These are phyloP conservation scores for Umbelopsis sp. DNA, from an alignment of 192 early-diverging fungal species.

Conservation along the genomic window DNA sequence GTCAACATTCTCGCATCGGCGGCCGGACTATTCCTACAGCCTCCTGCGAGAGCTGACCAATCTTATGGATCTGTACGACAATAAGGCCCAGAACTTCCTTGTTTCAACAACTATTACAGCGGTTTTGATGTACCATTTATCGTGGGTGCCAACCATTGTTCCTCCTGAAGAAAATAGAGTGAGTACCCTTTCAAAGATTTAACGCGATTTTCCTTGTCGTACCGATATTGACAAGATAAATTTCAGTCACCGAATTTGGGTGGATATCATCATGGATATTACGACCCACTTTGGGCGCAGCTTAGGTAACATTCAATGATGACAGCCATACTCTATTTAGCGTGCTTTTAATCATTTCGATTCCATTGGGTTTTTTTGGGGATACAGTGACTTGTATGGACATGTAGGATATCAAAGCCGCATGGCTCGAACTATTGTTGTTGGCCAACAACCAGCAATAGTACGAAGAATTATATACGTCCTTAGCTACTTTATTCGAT, in stretches of 20 bases:
- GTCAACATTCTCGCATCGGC: conserved; percentile 44
- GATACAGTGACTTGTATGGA: conserved; percentile 52
- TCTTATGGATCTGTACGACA: conserved; percentile 36
- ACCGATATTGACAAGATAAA: too few relatives aligned
- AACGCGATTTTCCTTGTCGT: too few relatives aligned
- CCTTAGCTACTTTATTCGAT: conserved; percentile 62
- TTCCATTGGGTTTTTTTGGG: too few relatives aligned
- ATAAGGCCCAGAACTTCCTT: conserved; percentile 39
- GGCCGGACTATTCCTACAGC: conserved; percentile 31
- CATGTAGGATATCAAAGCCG: conserved; percentile 50
- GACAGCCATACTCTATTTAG: too few relatives aligned
- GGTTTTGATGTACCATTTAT: conserved; percentile 54
- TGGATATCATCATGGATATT: conserved; percentile 39
- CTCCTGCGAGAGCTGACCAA: conserved; percentile 38
- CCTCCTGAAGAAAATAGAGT: conserved; percentile 46
- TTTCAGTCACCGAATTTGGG: conserved; percentile 11
- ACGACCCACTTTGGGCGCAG: conserved; percentile 64
- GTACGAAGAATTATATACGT: conserved; percentile 54
- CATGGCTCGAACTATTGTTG: conserved; percentile 56
- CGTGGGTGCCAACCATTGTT: conserved; percentile 60
- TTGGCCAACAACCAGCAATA: conserved; percentile 46
- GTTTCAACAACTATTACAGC: conserved; percentile 53
- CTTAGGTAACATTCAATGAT: conserved; percentile 39
- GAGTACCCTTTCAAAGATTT: conserved; percentile 5
- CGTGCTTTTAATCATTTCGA: too few relatives aligned